Evolutionary conservation across 805 yeast species (phyloP), one percentile per base, ranked within the genome.

Genomic region (Kregervanrija delftensis): DNA sequence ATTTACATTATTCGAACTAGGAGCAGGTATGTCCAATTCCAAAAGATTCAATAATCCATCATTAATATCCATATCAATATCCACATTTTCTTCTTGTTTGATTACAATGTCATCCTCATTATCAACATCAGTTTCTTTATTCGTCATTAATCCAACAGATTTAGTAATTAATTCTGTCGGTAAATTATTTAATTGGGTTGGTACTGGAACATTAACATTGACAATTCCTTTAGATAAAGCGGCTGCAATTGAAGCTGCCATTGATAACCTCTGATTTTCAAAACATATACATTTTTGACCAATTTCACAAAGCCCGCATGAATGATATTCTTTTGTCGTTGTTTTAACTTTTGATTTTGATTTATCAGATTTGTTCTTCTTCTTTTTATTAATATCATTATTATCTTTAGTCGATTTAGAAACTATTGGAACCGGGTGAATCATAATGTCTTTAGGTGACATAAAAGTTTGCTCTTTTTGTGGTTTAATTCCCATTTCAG

Each of bases 371-470:
- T 40, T 13, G 31, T 5, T 40, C 32, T 44, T 8, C 30, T 12
- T 13, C 35, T 33, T 4, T 37, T 12, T 34, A 22, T 34, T 38
- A 11, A 30, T 12, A 12, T 28, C 14, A 14, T 14, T 33, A 5
- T 33, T 33, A 6, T 33, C 35, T 43, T 40, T 33, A 9, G 14
- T 5, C 6, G 35, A 33, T 33, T n/a, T 33, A 11, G 50, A 41
- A 10, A 40, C 39, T 22, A 22, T 22, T 22, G 28, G 28, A 22
- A 22, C 28, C 2, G 57, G 55, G 30, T 52, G 44, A 30, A 56
- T 37, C 53, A 59, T 47, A 3, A 59, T 51, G 37, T 59, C 61
- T 30, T 51, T 55, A 4, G 63, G 60, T 8, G 61, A 56, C 11
- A 56, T 30, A 32, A 40, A 56, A 11, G 44, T 33, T 11, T 43